Evolutionary conservation across 805 yeast genomes (phyloP).

Genomic region (Lipomyces sp.): DNA sequence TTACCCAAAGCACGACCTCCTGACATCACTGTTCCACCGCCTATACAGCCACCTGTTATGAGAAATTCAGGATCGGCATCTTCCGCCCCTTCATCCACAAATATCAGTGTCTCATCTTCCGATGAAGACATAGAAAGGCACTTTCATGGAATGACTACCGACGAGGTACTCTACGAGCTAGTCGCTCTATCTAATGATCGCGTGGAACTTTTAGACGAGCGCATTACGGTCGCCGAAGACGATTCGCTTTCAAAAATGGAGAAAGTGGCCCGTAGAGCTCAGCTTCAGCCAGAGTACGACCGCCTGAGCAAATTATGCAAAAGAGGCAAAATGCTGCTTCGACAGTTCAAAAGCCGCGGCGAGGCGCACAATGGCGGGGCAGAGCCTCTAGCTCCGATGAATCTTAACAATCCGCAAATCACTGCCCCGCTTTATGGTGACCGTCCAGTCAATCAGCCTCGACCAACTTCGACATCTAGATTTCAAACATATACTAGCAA

Average conservation of each 20-base stretch:
- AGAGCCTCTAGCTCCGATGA: not conserved
- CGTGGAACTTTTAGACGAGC: conserved; percentile 14
- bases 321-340: conserved; percentile 3
- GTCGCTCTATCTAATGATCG: conserved; percentile 3
- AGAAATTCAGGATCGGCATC: too few relatives aligned
- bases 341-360: not conserved
- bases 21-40: too few relatives aligned
- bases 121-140: not conserved
- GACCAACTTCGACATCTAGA: too few relatives aligned
- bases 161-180: conserved; percentile 10
- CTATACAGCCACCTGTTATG: too few relatives aligned
- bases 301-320: conserved; percentile 9
- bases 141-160: conserved; percentile 8
- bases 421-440: too few relatives aligned
- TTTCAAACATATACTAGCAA: too few relatives aligned
- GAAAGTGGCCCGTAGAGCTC: conserved; percentile 5
- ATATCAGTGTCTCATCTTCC: not conserved
- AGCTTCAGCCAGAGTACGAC: conserved; percentile 10
- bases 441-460: too few relatives aligned
- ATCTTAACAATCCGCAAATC: too few relatives aligned
- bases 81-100: not conserved
- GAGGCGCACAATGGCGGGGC: not conserved
- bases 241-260: conserved; percentile 1
- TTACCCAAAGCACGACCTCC: too few relatives aligned
- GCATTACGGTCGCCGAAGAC: conserved; percentile 18